Conservation (phyloP, 2,329 filamentous ascomycete genomes). For the Catunica adiposa region DNA sequence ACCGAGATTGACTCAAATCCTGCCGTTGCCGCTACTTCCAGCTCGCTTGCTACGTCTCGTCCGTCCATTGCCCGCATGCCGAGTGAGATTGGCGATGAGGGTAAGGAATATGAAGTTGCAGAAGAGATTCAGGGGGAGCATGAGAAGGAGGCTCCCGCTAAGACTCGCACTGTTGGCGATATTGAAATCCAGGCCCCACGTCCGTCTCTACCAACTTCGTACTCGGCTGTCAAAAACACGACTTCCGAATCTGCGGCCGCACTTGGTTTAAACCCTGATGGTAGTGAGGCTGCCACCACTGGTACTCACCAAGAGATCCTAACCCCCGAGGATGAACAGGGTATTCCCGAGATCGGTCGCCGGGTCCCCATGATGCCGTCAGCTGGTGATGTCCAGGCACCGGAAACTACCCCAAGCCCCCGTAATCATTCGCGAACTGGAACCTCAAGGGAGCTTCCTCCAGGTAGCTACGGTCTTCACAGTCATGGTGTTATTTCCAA, state of each 20-base stretch:
- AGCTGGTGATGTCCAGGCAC: slow-evolving; percentile 90
- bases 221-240: slow-evolving; percentile 72
- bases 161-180: slow-evolving; percentile 56
- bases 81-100: slow-evolving; percentile 66
- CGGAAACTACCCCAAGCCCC: slow-evolving; percentile 28
- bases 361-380: slow-evolving; percentile 88
- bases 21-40: slow-evolving; percentile 19
- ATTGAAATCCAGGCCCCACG: slow-evolving; percentile 78
- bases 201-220: slow-evolving; percentile 59
- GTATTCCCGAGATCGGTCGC: slow-evolving; percentile 81
- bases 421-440: slow-evolving; percentile 52
- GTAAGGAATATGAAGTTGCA: slow-evolving; percentile 61
- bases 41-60: slow-evolving; percentile 29
- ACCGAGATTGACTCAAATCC: slow-evolving; percentile 14
- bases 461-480: slow-evolving; percentile 84
- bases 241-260: slow-evolving; percentile 75
- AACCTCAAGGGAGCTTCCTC: slow-evolving; percentile 55
- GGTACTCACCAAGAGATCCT: slow-evolving; percentile 16
- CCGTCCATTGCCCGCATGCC: slow-evolving; percentile 68
- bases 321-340: slow-evolving; percentile 52
- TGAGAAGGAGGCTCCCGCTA: slow-evolving; percentile 17
- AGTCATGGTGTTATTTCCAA: slow-evolving; percentile 62
- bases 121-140: slow-evolving; percentile 30
- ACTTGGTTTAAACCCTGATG: slow-evolving; percentile 54
- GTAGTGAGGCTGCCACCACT: slow-evolving; percentile 16